Conservation (phyloP, 139 green algal genomes). For the Chlamydomonas incerta region DNA sequence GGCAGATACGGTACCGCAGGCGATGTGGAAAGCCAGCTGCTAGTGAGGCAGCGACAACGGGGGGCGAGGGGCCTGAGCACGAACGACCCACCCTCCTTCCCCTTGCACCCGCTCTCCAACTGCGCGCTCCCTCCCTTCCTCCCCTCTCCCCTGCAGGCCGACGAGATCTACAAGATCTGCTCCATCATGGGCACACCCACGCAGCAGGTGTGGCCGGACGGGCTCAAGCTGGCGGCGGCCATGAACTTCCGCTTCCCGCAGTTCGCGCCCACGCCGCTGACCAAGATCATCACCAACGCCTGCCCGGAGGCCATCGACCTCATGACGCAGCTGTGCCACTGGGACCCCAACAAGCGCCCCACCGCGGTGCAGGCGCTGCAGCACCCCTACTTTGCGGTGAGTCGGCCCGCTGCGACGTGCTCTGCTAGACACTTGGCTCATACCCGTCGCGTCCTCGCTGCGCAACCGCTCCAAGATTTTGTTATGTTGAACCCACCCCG, state of each 20-base stretch:
- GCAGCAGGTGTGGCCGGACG: slow-evolving; percentile 85
- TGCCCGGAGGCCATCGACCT: slow-evolving; percentile 90
- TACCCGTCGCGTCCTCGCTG: no score
- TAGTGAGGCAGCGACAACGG: no score
- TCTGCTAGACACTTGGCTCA: no score
- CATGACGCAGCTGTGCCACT: slow-evolving; percentile 81
- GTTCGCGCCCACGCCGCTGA: slow-evolving; percentile 69
- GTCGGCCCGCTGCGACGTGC: background rate
- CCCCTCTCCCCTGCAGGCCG: slow-evolving; percentile 66
- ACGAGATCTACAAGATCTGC: slow-evolving; percentile 97
- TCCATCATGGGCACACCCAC: slow-evolving; percentile 90
- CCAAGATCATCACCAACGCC: slow-evolving; percentile 82
- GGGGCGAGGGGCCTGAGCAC: no score
- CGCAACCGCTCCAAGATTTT: no score
- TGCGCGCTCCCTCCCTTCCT: background rate
- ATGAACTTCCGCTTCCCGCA: slow-evolving; percentile 87
- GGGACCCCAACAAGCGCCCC: slow-evolving; percentile 89
- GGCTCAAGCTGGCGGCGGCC: slow-evolving; percentile 81
- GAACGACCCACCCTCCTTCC: no score
- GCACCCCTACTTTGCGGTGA: slow-evolving; percentile 53
- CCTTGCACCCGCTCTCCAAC: no score
- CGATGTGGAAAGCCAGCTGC: no score
- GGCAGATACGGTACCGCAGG: no score
- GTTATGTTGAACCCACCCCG: no score
- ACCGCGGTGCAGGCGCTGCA: slow-evolving; percentile 80